phyloP scores from a whole-genome alignment of 768 basidiomycete species.

The Lepiota brunneoincarnata region DNA sequence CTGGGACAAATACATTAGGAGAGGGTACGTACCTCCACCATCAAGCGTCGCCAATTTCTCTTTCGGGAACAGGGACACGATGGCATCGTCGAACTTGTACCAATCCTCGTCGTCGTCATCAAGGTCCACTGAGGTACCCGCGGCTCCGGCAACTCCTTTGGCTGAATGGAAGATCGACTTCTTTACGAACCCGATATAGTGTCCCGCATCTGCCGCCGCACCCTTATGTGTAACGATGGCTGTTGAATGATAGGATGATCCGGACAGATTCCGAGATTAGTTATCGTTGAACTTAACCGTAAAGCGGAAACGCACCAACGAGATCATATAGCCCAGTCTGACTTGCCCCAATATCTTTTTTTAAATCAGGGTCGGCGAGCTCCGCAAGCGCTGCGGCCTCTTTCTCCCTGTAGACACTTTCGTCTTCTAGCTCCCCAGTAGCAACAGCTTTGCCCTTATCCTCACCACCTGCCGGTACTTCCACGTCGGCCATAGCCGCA shows the following conservation, averaged over 20 bases:
- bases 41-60: conserved; percentile 85
- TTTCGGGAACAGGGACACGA: conserved; percentile 80
- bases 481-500: conserved; percentile 16
- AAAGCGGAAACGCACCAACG: conserved; percentile 58
- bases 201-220: conserved; percentile 89
- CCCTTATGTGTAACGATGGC: conserved; percentile 98
- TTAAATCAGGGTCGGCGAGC: conserved; percentile 62
- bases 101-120: conserved; percentile 77
- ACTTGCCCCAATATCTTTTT: conserved; percentile 70
- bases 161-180: conserved; percentile 63
- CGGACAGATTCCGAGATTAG: neutral
- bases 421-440: conserved; percentile 58
- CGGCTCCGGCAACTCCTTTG: conserved; percentile 20
- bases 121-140: conserved; percentile 28
- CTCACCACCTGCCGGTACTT: conserved; percentile 19
- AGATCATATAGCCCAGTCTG: conserved; percentile 87
- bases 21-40: conserved; percentile 56
- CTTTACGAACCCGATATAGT: conserved; percentile 92
- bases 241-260: conserved; percentile 26
- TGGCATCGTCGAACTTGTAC: conserved; percentile 98
- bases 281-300: neutral
- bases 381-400: conserved; percentile 66
- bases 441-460: conserved; percentile 26
- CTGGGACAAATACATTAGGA: conserved; percentile 69
- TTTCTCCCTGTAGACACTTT: conserved; percentile 56